These are phyloP conservation scores for Hypoxylon sp. DNA, from an alignment of 2,329 filamentous ascomycete species.

Conservation along the genomic window DNA sequence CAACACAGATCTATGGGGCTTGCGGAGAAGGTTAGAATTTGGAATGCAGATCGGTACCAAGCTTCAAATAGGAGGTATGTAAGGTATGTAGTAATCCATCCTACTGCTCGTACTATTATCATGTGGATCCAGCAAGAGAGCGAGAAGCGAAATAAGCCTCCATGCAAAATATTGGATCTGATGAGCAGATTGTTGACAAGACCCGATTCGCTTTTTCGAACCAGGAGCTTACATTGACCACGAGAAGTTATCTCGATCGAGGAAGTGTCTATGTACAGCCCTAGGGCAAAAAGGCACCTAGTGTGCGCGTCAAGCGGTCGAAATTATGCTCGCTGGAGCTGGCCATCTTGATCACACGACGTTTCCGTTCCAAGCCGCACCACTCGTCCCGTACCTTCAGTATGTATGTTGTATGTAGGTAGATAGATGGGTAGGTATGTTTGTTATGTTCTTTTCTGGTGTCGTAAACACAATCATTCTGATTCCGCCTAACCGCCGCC, in stretches of 20 bases:
- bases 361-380: conserved; percentile 45
- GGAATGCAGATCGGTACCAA: conserved; percentile 45
- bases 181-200: conserved; percentile 29
- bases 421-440: conserved; percentile 6
- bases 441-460: conserved; percentile 44
- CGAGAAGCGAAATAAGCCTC: conserved; percentile 25
- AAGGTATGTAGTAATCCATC: conserved; percentile 46
- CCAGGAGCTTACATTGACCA: conserved; percentile 36
- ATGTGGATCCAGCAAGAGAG: conserved; percentile 33
- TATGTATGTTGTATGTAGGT: conserved; percentile 35
- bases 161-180: conserved; percentile 20
- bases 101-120: conserved; percentile 24
- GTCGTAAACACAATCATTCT: conserved; percentile 45
- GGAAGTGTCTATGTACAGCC: conserved; percentile 48
- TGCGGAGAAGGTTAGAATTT: conserved; percentile 40
- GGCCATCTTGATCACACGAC: conserved; percentile 41
- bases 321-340: conserved; percentile 39
- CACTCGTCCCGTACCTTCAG: conserved; percentile 36
- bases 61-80: conserved; percentile 41
- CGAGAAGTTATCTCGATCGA: conserved; percentile 36
- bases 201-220: conserved; percentile 33
- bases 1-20: conserved; percentile 41
- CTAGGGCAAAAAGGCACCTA: conserved; percentile 30
- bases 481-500: conserved; percentile 33
- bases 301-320: conserved; percentile 33